A percentile compares a stretch with the other conserved stretches of the same genome.
These are phyloP conservation scores for Raphanus raphanistrum DNA, from an alignment of 345 rosid genomes.

Conservation along the genomic window DNA sequence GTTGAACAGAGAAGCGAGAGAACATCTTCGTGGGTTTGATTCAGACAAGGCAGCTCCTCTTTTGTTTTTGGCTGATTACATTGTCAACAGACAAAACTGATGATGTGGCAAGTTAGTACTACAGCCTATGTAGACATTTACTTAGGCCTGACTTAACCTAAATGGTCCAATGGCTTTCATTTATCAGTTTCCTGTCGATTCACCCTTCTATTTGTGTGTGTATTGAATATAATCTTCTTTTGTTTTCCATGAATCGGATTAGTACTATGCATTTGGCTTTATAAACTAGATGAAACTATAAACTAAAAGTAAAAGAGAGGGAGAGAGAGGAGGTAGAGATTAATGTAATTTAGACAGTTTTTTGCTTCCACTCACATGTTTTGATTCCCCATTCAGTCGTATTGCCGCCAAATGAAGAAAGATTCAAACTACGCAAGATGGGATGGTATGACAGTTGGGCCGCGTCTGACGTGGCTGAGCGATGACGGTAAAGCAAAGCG, in stretches of 20 bases:
- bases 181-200: neutral
- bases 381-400: no score
- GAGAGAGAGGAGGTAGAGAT: neutral
- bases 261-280: neutral
- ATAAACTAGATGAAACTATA: neutral
- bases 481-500: neutral
- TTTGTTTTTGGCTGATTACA: constrained; percentile 67
- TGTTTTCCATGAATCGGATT: neutral
- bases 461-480: neutral
- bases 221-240: neutral
- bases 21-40: constrained; percentile 52
- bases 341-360: no score
- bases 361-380: no score
- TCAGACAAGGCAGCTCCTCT: constrained; percentile 54
- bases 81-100: constrained; percentile 23
- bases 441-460: no score
- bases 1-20: constrained; percentile 52
- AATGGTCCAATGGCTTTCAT: neutral
- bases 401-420: no score
- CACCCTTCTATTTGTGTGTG: neutral
- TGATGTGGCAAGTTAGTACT: neutral
- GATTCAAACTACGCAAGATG: no score
- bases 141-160: neutral
- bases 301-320: neutral
- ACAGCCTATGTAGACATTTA: neutral